These are phyloP conservation scores for Lophiotrema nucula DNA, from an alignment of 495 filamentous ascomycete genomes.

Conservation along the genomic window DNA sequence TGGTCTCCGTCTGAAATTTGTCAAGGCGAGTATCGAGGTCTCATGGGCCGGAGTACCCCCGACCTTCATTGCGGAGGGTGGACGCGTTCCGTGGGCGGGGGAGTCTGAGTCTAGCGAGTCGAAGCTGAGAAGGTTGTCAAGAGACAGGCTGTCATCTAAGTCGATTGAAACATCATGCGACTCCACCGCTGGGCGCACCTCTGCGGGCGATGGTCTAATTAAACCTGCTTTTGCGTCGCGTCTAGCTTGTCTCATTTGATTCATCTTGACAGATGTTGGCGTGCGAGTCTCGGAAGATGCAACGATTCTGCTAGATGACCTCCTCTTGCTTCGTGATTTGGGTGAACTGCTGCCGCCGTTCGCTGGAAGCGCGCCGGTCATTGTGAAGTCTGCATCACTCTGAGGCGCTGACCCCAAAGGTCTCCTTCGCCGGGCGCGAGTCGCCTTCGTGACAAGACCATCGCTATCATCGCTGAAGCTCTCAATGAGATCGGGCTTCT, in stretches of 20 bases:
- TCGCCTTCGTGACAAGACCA: conserved; percentile 29
- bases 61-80: conserved; percentile 29
- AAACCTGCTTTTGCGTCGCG: too few species aligned
- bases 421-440: conserved; percentile 3
- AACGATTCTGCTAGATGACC: too few species aligned
- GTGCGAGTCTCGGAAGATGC: too few species aligned
- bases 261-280: too few species aligned
- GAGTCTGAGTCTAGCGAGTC: conserved; percentile 21
- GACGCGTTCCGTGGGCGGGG: conserved; percentile 26
- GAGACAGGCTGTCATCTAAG: conserved; percentile 3
- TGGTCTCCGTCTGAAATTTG: conserved; percentile 62
- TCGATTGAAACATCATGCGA: not conserved
- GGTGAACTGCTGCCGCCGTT: too few species aligned
- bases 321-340: too few species aligned
- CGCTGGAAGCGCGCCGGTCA: conserved; percentile 34
- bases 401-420: conserved; percentile 14
- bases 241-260: too few species aligned
- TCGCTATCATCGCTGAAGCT: conserved; percentile 34
- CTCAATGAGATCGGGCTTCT: not conserved
- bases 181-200: too few species aligned
- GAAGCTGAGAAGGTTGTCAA: conserved; percentile 9
- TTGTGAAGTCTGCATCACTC: conserved; percentile 20
- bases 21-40: conserved; percentile 50
- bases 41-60: conserved; percentile 55
- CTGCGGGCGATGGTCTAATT: too few species aligned